Conservation (phyloP, 2,329 filamentous ascomycete species). For the Colletotrichum gigasporum region DNA sequence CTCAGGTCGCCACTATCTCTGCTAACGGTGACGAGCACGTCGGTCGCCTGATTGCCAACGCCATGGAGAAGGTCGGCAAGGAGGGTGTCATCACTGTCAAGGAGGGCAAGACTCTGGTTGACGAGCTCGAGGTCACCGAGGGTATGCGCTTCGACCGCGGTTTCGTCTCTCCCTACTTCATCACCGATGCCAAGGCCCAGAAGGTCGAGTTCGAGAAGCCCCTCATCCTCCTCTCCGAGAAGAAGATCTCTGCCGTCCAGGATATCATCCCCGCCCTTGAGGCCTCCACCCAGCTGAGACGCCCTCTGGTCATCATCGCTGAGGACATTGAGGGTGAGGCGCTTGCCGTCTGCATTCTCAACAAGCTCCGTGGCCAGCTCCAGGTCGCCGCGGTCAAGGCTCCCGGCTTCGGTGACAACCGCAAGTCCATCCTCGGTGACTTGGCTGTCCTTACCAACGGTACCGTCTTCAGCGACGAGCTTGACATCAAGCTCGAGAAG, state of each 20-base stretch:
- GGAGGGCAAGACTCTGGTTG: constrained; percentile 98
- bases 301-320: constrained; percentile 96
- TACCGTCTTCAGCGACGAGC: constrained; percentile 97
- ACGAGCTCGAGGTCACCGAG: constrained; percentile 99
- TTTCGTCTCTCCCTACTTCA: constrained; percentile 99
- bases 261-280: constrained; percentile 98
- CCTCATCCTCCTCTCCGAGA: constrained; percentile 97
- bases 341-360: constrained; percentile 97
- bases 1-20: constrained; percentile 97
- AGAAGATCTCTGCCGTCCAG: constrained; percentile 99
- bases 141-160: constrained; percentile 99
- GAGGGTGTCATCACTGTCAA: constrained; percentile 99
- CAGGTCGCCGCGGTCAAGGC: constrained; percentile 99
- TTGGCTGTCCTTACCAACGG: constrained; percentile 95
- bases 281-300: constrained; percentile 93
- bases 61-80: constrained; percentile 99
- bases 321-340: constrained; percentile 99
- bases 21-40: constrained; percentile 97
- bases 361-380: constrained; percentile 99
- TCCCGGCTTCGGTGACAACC: constrained; percentile 99
- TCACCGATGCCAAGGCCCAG: constrained; percentile 97
- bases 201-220: constrained; percentile 99
- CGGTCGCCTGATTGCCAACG: constrained; percentile 93
- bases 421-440: constrained; percentile 99
- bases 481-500: constrained; percentile 99